These are phyloP conservation scores for peach (Prunus persica) DNA, from an alignment of 306 rosid genomes.

Conservation along the genomic window Prunus_persica_NCBIv2 NC_034010.1:22233001-22233500, in stretches of 20 bases:
- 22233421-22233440: slow-evolving; percentile 13
- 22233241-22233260: neutral
- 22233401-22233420: slow-evolving; percentile 80
- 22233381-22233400: slow-evolving; percentile 86
- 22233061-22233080: neutral
- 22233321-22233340: slow-evolving; percentile 91
- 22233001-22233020: neutral
- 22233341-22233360: slow-evolving; percentile 90
- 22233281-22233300: slow-evolving; percentile 13
- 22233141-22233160: neutral
- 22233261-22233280: slow-evolving; percentile 18
- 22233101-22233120: neutral
- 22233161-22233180: neutral
- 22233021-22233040: neutral
- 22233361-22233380: slow-evolving; percentile 95
- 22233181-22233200: neutral
- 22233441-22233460: slow-evolving; percentile 17
- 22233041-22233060: slow-evolving; percentile 3
- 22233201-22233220: neutral
- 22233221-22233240: neutral
- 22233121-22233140: neutral
- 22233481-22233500: slow-evolving; percentile 39
- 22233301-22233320: slow-evolving; percentile 22
- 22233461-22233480: slow-evolving; percentile 21
- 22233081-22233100: neutral